Conservation (phyloP, 441 rosid species). For the Capsella rubella region DNA sequence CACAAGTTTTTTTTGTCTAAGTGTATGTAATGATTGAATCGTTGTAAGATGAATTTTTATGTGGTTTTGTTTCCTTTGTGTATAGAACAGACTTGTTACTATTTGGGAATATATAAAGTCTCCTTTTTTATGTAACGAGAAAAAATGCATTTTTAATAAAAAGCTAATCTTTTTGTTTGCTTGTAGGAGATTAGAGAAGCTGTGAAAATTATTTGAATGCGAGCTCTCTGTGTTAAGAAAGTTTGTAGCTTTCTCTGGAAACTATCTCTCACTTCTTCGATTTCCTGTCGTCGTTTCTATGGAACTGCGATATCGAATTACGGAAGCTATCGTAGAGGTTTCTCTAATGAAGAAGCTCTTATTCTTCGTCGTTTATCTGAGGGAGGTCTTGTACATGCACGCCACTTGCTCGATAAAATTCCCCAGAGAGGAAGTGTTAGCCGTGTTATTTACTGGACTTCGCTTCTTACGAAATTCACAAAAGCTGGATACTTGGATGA, state of each 20-base stretch:
- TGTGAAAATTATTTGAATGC: constrained; percentile 45
- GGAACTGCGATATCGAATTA: constrained; percentile 29
- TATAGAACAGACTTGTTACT: constrained; percentile 15
- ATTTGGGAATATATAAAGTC: background rate
- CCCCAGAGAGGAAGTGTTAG: constrained; percentile 52
- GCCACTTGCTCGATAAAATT: constrained; percentile 64
- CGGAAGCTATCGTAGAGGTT: constrained; percentile 35
- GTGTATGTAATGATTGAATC: constrained; percentile 31
- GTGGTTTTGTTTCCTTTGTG: constrained; percentile 20
- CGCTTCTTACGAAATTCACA: constrained; percentile 59
- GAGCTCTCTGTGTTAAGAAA: constrained; percentile 37
- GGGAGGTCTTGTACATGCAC: constrained; percentile 54
- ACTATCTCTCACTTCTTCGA: constrained; percentile 29
- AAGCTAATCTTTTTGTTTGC: no score
- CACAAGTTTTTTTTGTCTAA: background rate
- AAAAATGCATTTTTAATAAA: background rate
- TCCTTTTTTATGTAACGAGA: background rate
- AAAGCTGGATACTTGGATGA: constrained; percentile 63
- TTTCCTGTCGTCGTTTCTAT: constrained; percentile 32
- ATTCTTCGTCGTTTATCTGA: constrained; percentile 48
- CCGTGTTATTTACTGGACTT: constrained; percentile 64
- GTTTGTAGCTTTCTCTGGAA: constrained; percentile 36
- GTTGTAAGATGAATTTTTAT: constrained; percentile 15
- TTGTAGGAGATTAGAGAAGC: background rate
- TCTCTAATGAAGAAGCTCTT: constrained; percentile 53